Conservation (phyloP, 2,329 filamentous ascomycete species). For the Ceratocystis variospora region DNA sequence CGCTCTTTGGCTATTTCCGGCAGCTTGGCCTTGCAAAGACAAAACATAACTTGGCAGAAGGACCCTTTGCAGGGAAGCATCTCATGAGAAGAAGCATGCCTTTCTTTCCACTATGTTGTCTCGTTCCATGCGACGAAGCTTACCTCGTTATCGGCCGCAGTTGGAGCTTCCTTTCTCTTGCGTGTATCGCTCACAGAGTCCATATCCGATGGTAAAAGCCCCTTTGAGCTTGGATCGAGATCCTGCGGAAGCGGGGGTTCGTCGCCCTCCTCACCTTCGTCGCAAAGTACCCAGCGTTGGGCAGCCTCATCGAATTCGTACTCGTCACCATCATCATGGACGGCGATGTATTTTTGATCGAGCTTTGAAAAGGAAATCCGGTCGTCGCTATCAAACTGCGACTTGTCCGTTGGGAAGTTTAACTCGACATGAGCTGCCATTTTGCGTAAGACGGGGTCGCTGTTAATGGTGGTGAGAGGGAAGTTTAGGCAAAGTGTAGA, state of each 20-base stretch:
- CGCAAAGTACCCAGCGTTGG: conserved; percentile 56
- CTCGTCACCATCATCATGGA: conserved; percentile 71
- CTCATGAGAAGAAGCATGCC: background rate
- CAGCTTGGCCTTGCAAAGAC: background rate
- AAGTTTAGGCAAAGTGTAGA: background rate
- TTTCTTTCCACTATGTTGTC: background rate
- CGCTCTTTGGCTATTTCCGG: background rate
- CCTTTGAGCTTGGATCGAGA: background rate
- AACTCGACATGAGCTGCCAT: conserved; percentile 12
- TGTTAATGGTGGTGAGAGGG: background rate
- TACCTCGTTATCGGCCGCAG: conserved; percentile 31
- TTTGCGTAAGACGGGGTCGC: background rate
- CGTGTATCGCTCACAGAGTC: conserved; percentile 1
- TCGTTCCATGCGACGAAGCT: conserved; percentile 24
- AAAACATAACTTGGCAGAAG: background rate
- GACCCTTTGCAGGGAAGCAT: background rate
- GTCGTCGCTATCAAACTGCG: conserved; percentile 61
- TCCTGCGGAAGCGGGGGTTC: conserved; percentile 20
- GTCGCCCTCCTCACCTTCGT: conserved; percentile 30
- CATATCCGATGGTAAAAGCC: background rate
- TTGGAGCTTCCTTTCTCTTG: conserved; percentile 32
- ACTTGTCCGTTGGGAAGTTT: conserved; percentile 44
- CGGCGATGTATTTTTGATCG: conserved; percentile 68
- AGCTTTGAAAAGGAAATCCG: conserved; percentile 79
- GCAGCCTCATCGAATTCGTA: conserved; percentile 64